These are phyloP conservation scores for Fusarium sp. DNA, from an alignment of 2,329 filamentous ascomycete species.

Conservation along the genomic window DNA sequence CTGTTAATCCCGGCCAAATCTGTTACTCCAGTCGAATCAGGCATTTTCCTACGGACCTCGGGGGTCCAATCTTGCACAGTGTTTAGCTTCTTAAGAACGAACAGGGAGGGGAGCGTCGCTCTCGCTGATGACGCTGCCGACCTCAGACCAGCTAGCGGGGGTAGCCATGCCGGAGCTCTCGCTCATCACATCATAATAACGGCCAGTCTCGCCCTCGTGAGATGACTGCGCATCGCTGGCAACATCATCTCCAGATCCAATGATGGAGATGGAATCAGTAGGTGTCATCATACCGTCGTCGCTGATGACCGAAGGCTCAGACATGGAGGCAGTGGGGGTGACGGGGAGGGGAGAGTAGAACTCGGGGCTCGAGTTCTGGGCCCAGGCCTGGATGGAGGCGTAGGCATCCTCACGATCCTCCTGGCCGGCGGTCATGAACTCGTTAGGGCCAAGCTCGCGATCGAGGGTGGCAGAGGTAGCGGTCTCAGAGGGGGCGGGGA, in stretches of 20 bases:
- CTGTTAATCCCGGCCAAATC: constrained; percentile 9
- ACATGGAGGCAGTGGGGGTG: constrained; percentile 61
- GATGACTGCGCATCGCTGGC: constrained; percentile 57
- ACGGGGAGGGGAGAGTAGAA: constrained; percentile 73
- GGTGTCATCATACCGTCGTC: constrained; percentile 67
- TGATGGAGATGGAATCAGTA: constrained; percentile 68
- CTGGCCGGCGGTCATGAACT: constrained; percentile 66
- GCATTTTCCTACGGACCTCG: not conserved
- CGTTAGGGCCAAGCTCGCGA: constrained; percentile 53
- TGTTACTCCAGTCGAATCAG: not conserved
- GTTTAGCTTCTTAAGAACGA: constrained; percentile 43
- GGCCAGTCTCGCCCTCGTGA: constrained; percentile 51
- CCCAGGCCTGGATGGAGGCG: constrained; percentile 74
- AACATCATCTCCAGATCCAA: constrained; percentile 63
- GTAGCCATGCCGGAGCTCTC: constrained; percentile 70
- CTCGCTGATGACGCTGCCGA: constrained; percentile 72
- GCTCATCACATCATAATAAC: constrained; percentile 68
- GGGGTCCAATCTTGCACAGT: not conserved
- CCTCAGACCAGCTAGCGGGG: constrained; percentile 73
- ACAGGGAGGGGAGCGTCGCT: constrained; percentile 55
- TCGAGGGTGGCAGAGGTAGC: constrained; percentile 51
- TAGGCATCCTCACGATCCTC: constrained; percentile 62
- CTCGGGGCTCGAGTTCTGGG: constrained; percentile 63
- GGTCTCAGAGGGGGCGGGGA: constrained; percentile 33
- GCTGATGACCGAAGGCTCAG: constrained; percentile 65